These are phyloP conservation scores for Fusarium sarcochroum DNA, from an alignment of 2,329 filamentous ascomycete species.

Conservation along the genomic window DNA sequence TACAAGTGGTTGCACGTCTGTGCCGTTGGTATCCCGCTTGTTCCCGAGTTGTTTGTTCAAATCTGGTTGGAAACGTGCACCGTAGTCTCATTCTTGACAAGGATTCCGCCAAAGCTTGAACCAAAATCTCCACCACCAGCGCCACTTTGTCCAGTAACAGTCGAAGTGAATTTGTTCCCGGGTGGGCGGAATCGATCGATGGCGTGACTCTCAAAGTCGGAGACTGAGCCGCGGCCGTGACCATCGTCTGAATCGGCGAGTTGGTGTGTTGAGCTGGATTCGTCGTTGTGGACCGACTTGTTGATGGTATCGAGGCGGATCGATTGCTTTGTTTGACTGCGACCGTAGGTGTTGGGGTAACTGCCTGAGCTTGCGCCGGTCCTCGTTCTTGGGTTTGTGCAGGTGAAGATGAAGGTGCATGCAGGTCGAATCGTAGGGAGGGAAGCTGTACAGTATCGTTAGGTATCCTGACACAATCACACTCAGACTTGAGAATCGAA, in stretches of 20 bases:
- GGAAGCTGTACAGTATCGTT: conserved; percentile 21
- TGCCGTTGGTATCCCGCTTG: neutral
- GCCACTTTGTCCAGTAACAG: conserved; percentile 26
- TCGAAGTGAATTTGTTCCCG: conserved; percentile 33
- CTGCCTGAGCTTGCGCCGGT: conserved; percentile 40
- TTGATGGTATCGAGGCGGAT: conserved; percentile 41
- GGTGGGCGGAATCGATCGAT: conserved; percentile 29
- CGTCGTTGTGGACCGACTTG: conserved; percentile 29
- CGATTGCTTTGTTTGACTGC: conserved; percentile 44
- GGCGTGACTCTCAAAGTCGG: conserved; percentile 46
- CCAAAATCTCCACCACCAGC: neutral
- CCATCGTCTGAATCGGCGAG: conserved; percentile 34
- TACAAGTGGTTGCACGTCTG: neutral
- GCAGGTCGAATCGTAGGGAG: conserved; percentile 46
- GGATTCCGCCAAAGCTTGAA: conserved; percentile 33
- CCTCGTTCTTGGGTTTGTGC: conserved; percentile 24
- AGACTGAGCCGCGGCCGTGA: conserved; percentile 6
- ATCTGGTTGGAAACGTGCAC: conserved; percentile 21
- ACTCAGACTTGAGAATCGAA: rapidly evolving
- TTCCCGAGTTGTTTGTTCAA: neutral
- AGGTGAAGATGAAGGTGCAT: conserved; percentile 41
- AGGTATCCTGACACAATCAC: rapidly evolving
- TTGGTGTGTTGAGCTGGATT: conserved; percentile 40
- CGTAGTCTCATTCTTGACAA: conserved; percentile 46
- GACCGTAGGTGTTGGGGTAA: conserved; percentile 38